These are phyloP conservation scores for Colletotrichum euphorbiae DNA, from an alignment of 2,329 filamentous ascomycete species.

Conservation along the genomic window DNA sequence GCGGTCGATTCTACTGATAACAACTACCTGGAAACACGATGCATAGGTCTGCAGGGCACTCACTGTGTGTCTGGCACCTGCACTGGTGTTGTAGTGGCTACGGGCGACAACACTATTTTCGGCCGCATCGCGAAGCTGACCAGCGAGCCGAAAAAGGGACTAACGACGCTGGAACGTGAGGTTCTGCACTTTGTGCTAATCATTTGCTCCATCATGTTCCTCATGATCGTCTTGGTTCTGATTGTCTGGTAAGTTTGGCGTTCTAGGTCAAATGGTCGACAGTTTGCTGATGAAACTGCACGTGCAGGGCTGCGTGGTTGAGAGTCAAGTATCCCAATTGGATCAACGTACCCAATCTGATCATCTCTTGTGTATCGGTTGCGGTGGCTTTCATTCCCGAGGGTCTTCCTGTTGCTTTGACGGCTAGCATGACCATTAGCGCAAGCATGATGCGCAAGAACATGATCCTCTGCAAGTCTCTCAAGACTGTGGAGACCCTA, in stretches of 20 bases:
- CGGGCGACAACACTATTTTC: slow-evolving; percentile 79
- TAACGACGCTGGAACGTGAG: slow-evolving; percentile 79
- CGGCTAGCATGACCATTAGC: slow-evolving; percentile 78
- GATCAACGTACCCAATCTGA: slow-evolving; percentile 78
- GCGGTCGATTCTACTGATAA: slow-evolving; percentile 74
- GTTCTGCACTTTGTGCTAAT: slow-evolving; percentile 78
- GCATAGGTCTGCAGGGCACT: slow-evolving; percentile 83
- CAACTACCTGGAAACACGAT: slow-evolving; percentile 82
- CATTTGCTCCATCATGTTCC: slow-evolving; percentile 75
- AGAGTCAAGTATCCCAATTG: slow-evolving; percentile 73
- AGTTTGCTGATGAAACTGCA: not conserved
- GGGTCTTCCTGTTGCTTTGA: slow-evolving; percentile 77
- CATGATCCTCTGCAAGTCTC: slow-evolving; percentile 81
- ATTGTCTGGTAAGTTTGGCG: slow-evolving; percentile 69
- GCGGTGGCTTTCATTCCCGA: slow-evolving; percentile 83
- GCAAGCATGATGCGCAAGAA: slow-evolving; percentile 82
- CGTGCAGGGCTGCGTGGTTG: slow-evolving; percentile 74
- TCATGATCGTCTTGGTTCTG: slow-evolving; percentile 73
- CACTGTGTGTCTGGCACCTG: slow-evolving; percentile 79
- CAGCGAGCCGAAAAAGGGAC: slow-evolving; percentile 73
- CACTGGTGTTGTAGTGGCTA: slow-evolving; percentile 76
- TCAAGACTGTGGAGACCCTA: slow-evolving; percentile 82
- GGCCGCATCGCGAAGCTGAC: slow-evolving; percentile 80
- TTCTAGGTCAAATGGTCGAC: too few species aligned
- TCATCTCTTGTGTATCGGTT: slow-evolving; percentile 78